A percentile compares a stretch with the other conserved stretches of the same genome.
Evolutionary conservation across 495 filamentous ascomycete genomes (phyloP).

Genomic region (Penicillium subrubescens): DNA sequence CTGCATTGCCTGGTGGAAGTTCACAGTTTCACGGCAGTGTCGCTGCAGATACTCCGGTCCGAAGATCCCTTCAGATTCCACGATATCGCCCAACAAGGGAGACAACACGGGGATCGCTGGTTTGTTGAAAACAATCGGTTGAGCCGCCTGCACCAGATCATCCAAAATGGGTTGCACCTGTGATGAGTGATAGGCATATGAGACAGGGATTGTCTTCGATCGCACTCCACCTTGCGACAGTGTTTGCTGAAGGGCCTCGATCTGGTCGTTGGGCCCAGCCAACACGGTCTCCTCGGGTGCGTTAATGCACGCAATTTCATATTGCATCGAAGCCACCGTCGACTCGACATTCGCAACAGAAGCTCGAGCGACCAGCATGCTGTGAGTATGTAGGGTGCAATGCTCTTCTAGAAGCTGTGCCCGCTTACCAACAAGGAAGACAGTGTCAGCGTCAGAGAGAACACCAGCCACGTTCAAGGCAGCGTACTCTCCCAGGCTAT

Average conservation of each 20-base stretch:
- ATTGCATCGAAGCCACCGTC: constrained; percentile 3
- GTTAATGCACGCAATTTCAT: constrained; percentile 16
- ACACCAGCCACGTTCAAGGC: constrained; percentile 80
- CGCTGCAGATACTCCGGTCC: constrained; percentile 28
- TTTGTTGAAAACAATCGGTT: constrained; percentile 37
- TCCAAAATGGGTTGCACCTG: constrained; percentile 21
- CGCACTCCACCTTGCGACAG: constrained; percentile 18
- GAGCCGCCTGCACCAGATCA: constrained; percentile 36
- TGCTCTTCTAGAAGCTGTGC: constrained; percentile 24
- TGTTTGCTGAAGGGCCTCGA: constrained; percentile 35
- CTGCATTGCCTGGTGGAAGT: constrained; percentile 30
- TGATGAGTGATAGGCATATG: constrained; percentile 8
- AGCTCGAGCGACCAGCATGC: constrained; percentile 56
- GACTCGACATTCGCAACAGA: not conserved
- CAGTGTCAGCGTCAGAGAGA: constrained; percentile 70
- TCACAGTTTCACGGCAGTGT: constrained; percentile 30
- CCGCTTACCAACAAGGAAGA: constrained; percentile 52
- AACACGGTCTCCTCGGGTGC: not conserved
- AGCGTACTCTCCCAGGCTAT: constrained; percentile 84
- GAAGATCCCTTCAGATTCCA: not conserved
- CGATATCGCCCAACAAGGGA: constrained; percentile 25
- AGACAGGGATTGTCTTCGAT: constrained; percentile 43
- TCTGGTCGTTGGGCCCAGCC: constrained; percentile 20
- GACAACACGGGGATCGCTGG: constrained; percentile 27
- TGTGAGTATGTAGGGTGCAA: constrained; percentile 22